Evolutionary conservation across 257 asterid genomes (phyloP).

Genomic region (Solanum pinnatisectum): DNA sequence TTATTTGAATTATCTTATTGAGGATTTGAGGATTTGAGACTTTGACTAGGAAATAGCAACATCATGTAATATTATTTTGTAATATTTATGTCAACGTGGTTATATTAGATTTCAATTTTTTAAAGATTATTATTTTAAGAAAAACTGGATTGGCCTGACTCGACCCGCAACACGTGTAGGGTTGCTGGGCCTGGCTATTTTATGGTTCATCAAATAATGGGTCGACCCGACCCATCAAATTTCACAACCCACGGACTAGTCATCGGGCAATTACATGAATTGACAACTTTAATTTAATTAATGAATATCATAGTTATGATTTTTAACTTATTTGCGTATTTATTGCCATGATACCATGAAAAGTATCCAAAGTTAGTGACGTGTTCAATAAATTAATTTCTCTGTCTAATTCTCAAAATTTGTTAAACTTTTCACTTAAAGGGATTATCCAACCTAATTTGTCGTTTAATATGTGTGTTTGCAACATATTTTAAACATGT

Average conservation of each 20-base stretch:
- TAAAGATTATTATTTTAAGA: neutral
- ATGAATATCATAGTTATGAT: neutral
- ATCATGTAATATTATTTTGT: neutral
- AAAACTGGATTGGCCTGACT: neutral
- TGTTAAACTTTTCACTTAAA: neutral
- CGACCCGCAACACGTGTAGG: neutral
- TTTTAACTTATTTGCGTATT: neutral
- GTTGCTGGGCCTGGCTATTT: neutral
- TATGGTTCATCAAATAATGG: neutral
- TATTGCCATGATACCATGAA: neutral
- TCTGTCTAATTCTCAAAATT: neutral
- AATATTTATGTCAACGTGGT: neutral
- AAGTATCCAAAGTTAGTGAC: neutral
- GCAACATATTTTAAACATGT: too few species aligned
- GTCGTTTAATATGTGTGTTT: neutral
- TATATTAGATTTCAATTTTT: neutral
- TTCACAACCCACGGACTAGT: neutral
- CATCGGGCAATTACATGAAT: neutral
- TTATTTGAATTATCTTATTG: neutral
- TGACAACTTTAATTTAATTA: too few species aligned
- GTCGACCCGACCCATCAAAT: neutral
- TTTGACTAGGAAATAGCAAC: neutral
- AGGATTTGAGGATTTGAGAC: neutral
- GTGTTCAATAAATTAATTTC: neutral
- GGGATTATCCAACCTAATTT: neutral